A percentile compares a stretch with the other conserved stretches of the same genome.
phyloP scores from a whole-genome alignment of 2,329 filamentous ascomycete genomes.

The Calonectria pseudoreteaudii region DNA sequence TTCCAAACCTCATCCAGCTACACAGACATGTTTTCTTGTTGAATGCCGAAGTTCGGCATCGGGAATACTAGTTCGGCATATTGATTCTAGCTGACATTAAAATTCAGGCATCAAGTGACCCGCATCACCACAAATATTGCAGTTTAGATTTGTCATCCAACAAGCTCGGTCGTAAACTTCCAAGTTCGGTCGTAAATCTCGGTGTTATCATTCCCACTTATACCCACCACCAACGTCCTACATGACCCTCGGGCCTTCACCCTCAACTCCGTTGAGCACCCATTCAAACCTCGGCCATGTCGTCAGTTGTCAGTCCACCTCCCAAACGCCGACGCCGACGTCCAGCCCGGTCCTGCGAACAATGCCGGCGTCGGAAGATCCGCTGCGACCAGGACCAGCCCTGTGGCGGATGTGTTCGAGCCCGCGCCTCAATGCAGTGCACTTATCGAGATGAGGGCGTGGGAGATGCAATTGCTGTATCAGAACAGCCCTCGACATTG shows the following conservation, averaged over 20 bases:
- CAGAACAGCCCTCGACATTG: not conserved
- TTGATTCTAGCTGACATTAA: not conserved
- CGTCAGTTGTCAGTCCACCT: slow-evolving; percentile 21
- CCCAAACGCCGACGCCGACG: slow-evolving; percentile 40
- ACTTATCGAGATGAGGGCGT: slow-evolving; percentile 38
- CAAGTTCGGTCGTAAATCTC: slow-evolving; percentile 33
- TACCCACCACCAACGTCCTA: slow-evolving; percentile 16
- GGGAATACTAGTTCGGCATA: slow-evolving; percentile 23
- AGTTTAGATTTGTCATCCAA: not conserved
- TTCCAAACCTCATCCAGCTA: not conserved
- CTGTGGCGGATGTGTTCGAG: slow-evolving; percentile 39
- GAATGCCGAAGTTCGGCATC: slow-evolving; percentile 27
- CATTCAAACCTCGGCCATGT: not conserved
- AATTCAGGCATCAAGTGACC: not conserved
- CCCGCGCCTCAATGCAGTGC: slow-evolving; percentile 38
- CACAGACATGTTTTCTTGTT: not conserved
- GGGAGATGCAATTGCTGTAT: not conserved
- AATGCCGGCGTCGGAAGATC: slow-evolving; percentile 42
- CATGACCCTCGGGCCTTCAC: slow-evolving; percentile 3
- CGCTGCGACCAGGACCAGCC: slow-evolving; percentile 38
- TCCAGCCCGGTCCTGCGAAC: slow-evolving; percentile 41
- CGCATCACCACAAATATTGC: not conserved
- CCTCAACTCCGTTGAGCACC: not conserved
- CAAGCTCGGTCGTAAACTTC: not conserved
- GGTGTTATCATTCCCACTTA: slow-evolving; percentile 24